A percentile compares a stretch with the other conserved stretches of the same genome.
Evolutionary conservation across 495 filamentous ascomycete genomes (phyloP).

Genomic region (Hypomontagnella submonticulosa): DNA sequence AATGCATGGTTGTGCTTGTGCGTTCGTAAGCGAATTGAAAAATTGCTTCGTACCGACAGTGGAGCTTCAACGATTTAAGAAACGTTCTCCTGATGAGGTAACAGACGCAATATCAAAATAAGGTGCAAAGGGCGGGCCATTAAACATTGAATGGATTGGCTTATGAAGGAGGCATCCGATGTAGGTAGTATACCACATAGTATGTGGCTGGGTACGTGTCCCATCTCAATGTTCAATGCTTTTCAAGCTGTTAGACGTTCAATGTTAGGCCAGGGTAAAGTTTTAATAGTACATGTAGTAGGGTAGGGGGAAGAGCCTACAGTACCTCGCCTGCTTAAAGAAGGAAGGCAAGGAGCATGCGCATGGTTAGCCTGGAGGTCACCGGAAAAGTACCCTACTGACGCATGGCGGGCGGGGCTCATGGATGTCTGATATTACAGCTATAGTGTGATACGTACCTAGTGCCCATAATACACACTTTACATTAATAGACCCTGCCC

Average conservation of each 20-base stretch:
- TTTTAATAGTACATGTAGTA: too few relatives aligned
- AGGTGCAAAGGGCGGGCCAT: slow-evolving; percentile 16
- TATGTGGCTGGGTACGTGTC: slow-evolving; percentile 1
- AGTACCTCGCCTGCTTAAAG: not conserved
- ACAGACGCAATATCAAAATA: slow-evolving; percentile 8
- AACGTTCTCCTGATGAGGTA: not conserved
- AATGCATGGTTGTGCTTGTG: too few relatives aligned
- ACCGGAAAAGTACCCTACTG: slow-evolving; percentile 43
- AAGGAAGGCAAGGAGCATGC: slow-evolving; percentile 37
- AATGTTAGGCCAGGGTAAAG: too few relatives aligned
- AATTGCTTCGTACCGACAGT: too few relatives aligned
- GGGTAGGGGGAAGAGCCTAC: not conserved
- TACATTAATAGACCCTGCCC: slow-evolving; percentile 15
- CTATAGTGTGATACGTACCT: not conserved
- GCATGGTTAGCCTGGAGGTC: slow-evolving; percentile 16
- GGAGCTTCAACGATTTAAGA: too few relatives aligned
- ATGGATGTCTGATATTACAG: slow-evolving; percentile 9
- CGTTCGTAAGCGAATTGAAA: too few relatives aligned
- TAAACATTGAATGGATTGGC: not conserved
- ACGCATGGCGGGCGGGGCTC: slow-evolving; percentile 31
- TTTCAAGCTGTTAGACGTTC: too few relatives aligned
- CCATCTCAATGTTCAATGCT: not conserved
- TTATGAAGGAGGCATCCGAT: too few relatives aligned
- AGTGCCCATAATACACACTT: not conserved
- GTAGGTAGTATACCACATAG: too few relatives aligned